phyloP scores from a whole-genome alignment of 179 eudicot species.

The Carnegiea gigantea region DNA sequence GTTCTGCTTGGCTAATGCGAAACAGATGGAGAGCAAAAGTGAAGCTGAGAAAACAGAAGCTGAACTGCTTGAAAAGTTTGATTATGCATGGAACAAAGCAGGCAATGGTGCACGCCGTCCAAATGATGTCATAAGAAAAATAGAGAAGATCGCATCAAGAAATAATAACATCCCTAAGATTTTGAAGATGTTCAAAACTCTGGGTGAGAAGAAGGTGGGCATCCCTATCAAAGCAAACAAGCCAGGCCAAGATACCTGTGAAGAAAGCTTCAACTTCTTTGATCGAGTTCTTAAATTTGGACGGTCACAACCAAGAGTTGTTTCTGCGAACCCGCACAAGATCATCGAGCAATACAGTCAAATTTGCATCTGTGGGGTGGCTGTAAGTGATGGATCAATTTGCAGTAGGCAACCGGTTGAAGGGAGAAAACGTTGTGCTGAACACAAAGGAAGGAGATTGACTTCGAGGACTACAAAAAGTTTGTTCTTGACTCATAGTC shows the following conservation, averaged over 20 bases:
- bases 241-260: constrained; percentile 13
- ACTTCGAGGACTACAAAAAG: constrained; percentile 5
- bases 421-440: constrained; percentile 66
- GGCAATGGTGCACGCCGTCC: constrained; percentile 73
- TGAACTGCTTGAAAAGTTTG: constrained; percentile 61
- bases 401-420: constrained; percentile 49
- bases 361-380: constrained; percentile 55
- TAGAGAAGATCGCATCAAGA: constrained; percentile 35
- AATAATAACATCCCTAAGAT: constrained; percentile 30
- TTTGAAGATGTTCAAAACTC: constrained; percentile 41
- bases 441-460: constrained; percentile 77
- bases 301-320: constrained; percentile 49
- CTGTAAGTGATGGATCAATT: constrained; percentile 53
- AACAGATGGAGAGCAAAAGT: constrained; percentile 65
- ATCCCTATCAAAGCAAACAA: constrained; percentile 51
- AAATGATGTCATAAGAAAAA: constrained; percentile 46
- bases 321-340: constrained; percentile 28
- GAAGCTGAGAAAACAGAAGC: constrained; percentile 80
- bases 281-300: constrained; percentile 57
- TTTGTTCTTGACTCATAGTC: background rate
- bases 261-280: constrained; percentile 27
- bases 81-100: constrained; percentile 92
- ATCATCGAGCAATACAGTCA: constrained; percentile 7
- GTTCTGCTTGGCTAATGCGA: background rate
- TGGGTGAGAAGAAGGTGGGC: constrained; percentile 53